phyloP scores from a whole-genome alignment of 371 early-diverging fungal species.

The Funneliformis caledonium region DNA sequence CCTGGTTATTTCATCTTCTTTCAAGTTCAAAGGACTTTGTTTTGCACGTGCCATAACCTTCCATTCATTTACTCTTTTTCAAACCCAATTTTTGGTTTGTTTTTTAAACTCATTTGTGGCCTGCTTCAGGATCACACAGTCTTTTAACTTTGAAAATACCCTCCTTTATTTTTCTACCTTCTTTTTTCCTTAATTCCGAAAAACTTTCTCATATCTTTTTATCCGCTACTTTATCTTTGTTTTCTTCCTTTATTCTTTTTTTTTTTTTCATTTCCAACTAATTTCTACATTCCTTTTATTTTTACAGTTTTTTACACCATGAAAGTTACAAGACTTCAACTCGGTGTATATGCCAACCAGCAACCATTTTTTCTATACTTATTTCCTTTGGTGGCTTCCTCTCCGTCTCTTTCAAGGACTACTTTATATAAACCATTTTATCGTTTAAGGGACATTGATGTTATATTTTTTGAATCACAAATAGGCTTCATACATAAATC shows the following conservation, averaged over 20 bases:
- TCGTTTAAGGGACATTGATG: slow-evolving; percentile 36
- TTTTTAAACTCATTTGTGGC: slow-evolving; percentile 10
- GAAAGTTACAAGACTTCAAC: slow-evolving; percentile 27
- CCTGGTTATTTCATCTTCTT: background rate
- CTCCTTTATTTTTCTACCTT: background rate
- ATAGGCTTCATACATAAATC: slow-evolving; percentile 16
- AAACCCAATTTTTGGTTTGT: background rate
- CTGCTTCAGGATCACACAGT: background rate
- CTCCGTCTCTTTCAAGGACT: slow-evolving; percentile 7
- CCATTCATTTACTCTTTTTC: slow-evolving; percentile 2
- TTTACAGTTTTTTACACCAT: slow-evolving; percentile 15
- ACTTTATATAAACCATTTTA: slow-evolving; percentile 21
- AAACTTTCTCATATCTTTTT: background rate
- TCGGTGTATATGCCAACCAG: slow-evolving; percentile 37
- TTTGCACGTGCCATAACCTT: slow-evolving; percentile 19
- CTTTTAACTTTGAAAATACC: background rate
- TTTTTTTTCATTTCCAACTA: slow-evolving; percentile 15
- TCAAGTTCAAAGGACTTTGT: background rate
- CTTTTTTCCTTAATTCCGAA: background rate
- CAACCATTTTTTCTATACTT: slow-evolving; percentile 36
- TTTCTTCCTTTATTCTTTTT: background rate
- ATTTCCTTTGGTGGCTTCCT: slow-evolving; percentile 25
- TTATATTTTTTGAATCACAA: slow-evolving; percentile 27
- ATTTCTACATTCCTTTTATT: slow-evolving; percentile 19
- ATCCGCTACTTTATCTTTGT: background rate